These are phyloP conservation scores for Amanita subjunquillea DNA, from an alignment of 768 basidiomycete species.

Conservation along the genomic window DNA sequence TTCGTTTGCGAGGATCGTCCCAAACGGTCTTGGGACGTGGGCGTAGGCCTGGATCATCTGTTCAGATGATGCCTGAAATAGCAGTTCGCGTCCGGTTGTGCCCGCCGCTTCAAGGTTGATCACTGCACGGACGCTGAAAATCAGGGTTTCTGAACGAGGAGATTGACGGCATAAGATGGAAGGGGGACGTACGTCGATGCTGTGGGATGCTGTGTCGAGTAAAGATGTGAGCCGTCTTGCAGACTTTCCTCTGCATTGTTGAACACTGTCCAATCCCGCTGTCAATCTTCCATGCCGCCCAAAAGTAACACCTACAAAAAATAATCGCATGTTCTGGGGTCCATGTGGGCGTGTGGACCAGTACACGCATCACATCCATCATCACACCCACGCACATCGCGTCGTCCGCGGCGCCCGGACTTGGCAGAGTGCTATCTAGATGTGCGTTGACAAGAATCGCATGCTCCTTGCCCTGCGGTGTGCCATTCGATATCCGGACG, in stretches of 20 bases:
- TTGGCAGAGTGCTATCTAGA: no score
- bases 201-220: slow-evolving; percentile 78
- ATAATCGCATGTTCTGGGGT: slow-evolving; percentile 70
- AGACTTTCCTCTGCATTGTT: slow-evolving; percentile 93
- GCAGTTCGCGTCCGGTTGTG: slow-evolving; percentile 73
- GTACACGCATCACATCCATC: slow-evolving; percentile 79
- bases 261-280: slow-evolving; percentile 48
- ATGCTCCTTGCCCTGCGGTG: slow-evolving; percentile 53
- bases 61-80: slow-evolving; percentile 94
- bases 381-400: slow-evolving; percentile 48
- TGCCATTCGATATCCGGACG: no score
- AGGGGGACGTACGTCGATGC: slow-evolving; percentile 49
- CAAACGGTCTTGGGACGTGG: slow-evolving; percentile 78
- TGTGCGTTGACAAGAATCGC: slow-evolving; percentile 21
- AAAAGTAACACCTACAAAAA: slow-evolving; percentile 48
- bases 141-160: background rate
- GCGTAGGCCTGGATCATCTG: slow-evolving; percentile 92
- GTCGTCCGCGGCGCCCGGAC: no score
- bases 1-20: slow-evolving; percentile 84
- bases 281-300: background rate
- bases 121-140: slow-evolving; percentile 62
- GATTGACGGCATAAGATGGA: background rate
- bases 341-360: slow-evolving; percentile 58
- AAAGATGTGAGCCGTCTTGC: slow-evolving; percentile 92
- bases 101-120: slow-evolving; percentile 96